phyloP scores from a whole-genome alignment of 2,329 filamentous ascomycete species.

The Arthrobotrys entomopaga region DNA sequence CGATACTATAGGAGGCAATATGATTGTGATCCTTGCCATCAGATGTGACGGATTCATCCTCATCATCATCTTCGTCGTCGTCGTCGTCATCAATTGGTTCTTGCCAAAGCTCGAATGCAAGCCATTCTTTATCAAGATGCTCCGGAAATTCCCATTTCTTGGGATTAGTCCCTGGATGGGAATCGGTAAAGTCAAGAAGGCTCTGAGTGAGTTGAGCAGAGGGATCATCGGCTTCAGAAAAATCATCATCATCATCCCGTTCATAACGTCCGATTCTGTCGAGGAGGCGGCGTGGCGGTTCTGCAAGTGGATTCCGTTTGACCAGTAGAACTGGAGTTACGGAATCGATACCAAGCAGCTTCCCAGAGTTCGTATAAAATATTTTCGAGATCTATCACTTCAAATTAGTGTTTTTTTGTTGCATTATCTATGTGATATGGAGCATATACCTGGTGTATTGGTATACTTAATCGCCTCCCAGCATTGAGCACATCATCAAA shows the following conservation, averaged over 20 bases:
- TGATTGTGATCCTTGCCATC: constrained; percentile 17
- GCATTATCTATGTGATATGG: background rate
- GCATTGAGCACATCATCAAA: constrained; percentile 72
- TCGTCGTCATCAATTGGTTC: constrained; percentile 69
- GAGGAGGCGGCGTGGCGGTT: constrained; percentile 71
- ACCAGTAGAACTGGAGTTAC: constrained; percentile 77
- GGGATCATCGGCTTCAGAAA: constrained; percentile 57
- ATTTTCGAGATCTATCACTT: constrained; percentile 77
- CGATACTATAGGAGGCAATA: constrained; percentile 25
- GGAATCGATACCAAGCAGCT: constrained; percentile 84
- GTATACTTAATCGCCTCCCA: constrained; percentile 74
- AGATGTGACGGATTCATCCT: constrained; percentile 60
- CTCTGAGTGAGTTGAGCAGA: constrained; percentile 62
- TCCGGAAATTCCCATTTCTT: constrained; percentile 72
- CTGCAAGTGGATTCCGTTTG: constrained; percentile 75
- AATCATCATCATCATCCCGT: constrained; percentile 57
- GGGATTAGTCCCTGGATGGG: constrained; percentile 60
- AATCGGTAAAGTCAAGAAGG: constrained; percentile 55
- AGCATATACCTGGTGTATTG: constrained; percentile 69
- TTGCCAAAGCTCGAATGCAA: constrained; percentile 85
- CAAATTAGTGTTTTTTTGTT: background rate
- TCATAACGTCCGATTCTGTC: constrained; percentile 62
- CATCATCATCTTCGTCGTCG: constrained; percentile 62
- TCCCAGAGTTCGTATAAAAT: constrained; percentile 91
- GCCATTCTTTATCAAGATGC: constrained; percentile 87